Base-by-base conservation (phyloP, 129 eudicot genomes). In the Mikania micrantha region DNA sequence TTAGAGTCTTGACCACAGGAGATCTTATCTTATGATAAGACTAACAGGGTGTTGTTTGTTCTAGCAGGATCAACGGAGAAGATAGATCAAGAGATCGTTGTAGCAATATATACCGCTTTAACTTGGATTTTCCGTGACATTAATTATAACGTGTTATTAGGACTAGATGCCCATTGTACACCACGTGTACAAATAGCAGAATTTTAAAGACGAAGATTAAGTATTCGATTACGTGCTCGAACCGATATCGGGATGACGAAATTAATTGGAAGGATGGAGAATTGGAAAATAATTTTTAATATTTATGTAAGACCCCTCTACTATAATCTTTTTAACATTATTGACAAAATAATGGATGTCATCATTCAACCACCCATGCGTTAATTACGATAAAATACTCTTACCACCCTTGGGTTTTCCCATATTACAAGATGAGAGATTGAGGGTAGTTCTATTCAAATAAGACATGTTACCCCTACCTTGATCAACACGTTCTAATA, bases 321-420 rank as follows among this genome's bases (percentile, higher is more conserved):
- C 50, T 48, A 73, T 48, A 19, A 34, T 63, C 34, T 41, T 4
- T 22, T 9, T 62, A 35, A 41, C 50, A 38, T 62, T 63, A 0
- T 49, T 62, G 71, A 73, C 71, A 64, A 73, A n/a, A 36, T 62
- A 21, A 56, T 11, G 27, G 49, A n/a, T 16, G 32, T 13, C 29
- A 56, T 25, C 48, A n/a, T 16, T 47, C 13, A 25, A 71, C 77
- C 64, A 62, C 71, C 77, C 71, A 73, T 48, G 77, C 35, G 71
- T 2, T 47, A 8, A 13, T 72, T 45, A 20, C 1, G 25, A 17
- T 32, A 9, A 61, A 19, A 60, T 60, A 72, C 62, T 7, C 38
- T 34, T 56, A 3, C 4, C 5, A 32, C 39, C 62, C 17, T 72
- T 7, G 0, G 9, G 5, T 48, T 60, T 72, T 9, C 21, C 36